Base-by-base conservation (phyloP, 2,329 filamentous ascomycete genomes). In the Decorospora gaudefroyi region DNA sequence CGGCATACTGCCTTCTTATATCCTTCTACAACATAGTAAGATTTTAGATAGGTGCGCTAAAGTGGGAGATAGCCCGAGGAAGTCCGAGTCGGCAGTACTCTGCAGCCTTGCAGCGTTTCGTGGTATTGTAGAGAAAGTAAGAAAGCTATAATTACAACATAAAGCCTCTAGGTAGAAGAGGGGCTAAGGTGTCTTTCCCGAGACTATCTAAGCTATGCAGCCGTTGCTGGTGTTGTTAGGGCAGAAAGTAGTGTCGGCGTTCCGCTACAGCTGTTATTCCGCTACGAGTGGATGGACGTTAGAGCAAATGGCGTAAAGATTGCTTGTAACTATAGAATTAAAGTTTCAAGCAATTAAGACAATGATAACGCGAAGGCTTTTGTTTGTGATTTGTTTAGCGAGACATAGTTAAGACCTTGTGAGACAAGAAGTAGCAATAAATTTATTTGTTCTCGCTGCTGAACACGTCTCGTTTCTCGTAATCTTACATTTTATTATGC, bases 221-320 rank as follows among this genome's bases (percentile, higher is more conserved):
- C 8, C 7, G 23, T 27, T 38, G 16, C 28, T 38, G 23, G 22
- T 29, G 22, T 16, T 38, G 17, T 38, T 18, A 38, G 22, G 19
- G 28, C 12, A 38, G 25, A 38, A 29, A 38, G 22, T 38, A 19
- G 10, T 29, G 16, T n/a, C 7, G 17, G 34, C 17, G 34, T 38
- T 38, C 17, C 34, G 34, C 34, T 28, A 38, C 34, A 13, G 34
- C 34, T 12, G 34, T 10, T 17, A 4, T 38, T 28, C 34, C 34
- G 34, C 25, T 38, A 38, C 26, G 35, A 22, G n/a, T 23, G 21
- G 21, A 23, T 23, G 10, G 21, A 23, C 21, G 21, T 23, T 23
- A 23, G 21, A n/a, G n/a, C n/a, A n/a, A n/a, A n/a, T n/a, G n/a
- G n/a, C n/a, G n/a, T n/a, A n/a, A n/a, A n/a, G n/a, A n/a, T n/a